Conservation (phyloP, 345 rosid genomes). For the Durio zibethinus region DNA sequence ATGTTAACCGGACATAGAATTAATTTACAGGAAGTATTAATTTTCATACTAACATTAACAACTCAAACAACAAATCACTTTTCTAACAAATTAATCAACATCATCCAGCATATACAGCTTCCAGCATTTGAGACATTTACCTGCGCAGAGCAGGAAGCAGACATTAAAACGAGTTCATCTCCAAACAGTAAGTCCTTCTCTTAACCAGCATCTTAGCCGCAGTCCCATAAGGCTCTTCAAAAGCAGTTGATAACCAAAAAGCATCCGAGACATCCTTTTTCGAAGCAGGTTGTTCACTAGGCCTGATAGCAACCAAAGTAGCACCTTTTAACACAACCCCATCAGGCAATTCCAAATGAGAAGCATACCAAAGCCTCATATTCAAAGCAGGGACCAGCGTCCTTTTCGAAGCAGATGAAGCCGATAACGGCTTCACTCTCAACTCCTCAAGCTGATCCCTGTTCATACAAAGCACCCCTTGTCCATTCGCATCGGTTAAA, state of each 20-base stretch:
- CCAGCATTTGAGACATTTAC: slow-evolving; percentile 18
- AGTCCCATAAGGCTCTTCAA: slow-evolving; percentile 79
- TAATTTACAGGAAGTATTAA: not conserved
- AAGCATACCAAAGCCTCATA: slow-evolving; percentile 97
- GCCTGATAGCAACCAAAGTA: slow-evolving; percentile 89
- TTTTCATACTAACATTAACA: not conserved
- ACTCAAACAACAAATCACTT: not conserved
- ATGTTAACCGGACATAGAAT: not conserved
- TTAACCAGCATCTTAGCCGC: slow-evolving; percentile 88
- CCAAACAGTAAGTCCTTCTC: slow-evolving; percentile 90
- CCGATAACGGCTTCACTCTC: slow-evolving; percentile 81
- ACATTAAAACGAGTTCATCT: slow-evolving; percentile 93
- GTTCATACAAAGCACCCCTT: slow-evolving; percentile 91
- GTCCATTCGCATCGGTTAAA: slow-evolving; percentile 82
- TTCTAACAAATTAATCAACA: not conserved
- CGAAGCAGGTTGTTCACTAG: slow-evolving; percentile 57
- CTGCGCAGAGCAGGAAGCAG: slow-evolving; percentile 11
- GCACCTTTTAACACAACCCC: slow-evolving; percentile 87
- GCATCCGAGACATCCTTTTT: slow-evolving; percentile 69
- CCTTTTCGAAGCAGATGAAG: slow-evolving; percentile 92
- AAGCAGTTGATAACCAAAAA: slow-evolving; percentile 74
- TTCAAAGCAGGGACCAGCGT: slow-evolving; percentile 87
- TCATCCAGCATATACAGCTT: not conserved
- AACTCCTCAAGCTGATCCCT: slow-evolving; percentile 88
- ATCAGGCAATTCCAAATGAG: slow-evolving; percentile 68